Conservation (phyloP, 202 grass and related monocot species). For the Elaeis oleifera region DNA sequence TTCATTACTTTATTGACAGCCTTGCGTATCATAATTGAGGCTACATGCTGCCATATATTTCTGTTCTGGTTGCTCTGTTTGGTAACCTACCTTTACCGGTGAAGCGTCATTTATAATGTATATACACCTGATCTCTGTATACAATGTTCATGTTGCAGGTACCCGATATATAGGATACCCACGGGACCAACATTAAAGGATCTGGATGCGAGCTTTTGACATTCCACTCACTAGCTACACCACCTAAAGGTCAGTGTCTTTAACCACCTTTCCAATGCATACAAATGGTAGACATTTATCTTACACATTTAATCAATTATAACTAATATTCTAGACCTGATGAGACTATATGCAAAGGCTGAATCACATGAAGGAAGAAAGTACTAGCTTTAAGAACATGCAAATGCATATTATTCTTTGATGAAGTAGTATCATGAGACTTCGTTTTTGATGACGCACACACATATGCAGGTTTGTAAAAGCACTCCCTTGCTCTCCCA, state of each 20-base stretch:
- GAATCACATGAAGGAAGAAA: too few relatives aligned
- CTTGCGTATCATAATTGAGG: not conserved
- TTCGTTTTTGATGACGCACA: too few relatives aligned
- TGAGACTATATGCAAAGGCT: too few relatives aligned
- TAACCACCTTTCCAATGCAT: too few relatives aligned
- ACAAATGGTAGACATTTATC: too few relatives aligned
- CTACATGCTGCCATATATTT: not conserved
- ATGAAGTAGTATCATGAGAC: too few relatives aligned
- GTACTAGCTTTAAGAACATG: too few relatives aligned
- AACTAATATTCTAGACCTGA: too few relatives aligned
- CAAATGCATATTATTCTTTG: too few relatives aligned
- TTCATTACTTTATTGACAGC: not conserved
- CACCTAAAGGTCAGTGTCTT: constrained; percentile 58
- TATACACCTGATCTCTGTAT: not conserved
- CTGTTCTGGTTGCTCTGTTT: constrained; percentile 34
- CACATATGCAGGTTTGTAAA: too few relatives aligned
- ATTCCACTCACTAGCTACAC: constrained; percentile 81
- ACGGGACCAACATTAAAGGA: constrained; percentile 87
- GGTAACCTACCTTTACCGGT: constrained; percentile 46
- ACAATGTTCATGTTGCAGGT: constrained; percentile 44
- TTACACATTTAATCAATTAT: too few relatives aligned
- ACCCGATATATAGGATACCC: constrained; percentile 98
- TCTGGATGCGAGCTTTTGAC: constrained; percentile 97
- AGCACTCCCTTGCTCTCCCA: too few relatives aligned
- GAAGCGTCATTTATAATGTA: constrained; percentile 1